A percentile compares a stretch with the other conserved stretches of the same genome.
Conservation (phyloP, 2,329 filamentous ascomycete genomes). For the Talaromyces sp. region DNA sequence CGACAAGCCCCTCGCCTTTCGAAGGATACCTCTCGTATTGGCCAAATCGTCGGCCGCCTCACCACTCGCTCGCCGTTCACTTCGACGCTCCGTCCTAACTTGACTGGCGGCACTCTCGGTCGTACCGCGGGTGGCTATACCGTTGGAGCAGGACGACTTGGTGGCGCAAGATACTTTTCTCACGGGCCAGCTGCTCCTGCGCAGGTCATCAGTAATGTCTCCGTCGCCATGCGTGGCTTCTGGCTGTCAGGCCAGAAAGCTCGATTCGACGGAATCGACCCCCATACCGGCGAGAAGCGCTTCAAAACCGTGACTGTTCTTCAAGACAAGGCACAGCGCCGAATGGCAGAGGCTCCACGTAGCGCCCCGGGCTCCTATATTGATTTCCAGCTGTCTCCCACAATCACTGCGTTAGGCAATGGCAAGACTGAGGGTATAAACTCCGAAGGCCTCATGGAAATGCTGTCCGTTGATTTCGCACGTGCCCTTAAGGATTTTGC, state of each 20-base stretch:
- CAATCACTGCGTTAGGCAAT: conserved; percentile 75
- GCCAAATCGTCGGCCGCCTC: conserved; percentile 55
- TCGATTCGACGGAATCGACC: conserved; percentile 73
- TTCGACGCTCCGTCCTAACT: conserved; percentile 80
- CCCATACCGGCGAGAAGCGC: conserved; percentile 65
- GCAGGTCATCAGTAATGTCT: conserved; percentile 93
- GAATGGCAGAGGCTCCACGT: conserved; percentile 54
- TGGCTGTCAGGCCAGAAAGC: conserved; percentile 86
- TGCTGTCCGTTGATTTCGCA: conserved; percentile 82
- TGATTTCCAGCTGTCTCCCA: conserved; percentile 84
- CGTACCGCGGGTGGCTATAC: conserved; percentile 88
- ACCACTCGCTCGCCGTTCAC: conserved; percentile 80
- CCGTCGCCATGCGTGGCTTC: conserved; percentile 85
- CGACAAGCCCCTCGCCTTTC: conserved; percentile 44
- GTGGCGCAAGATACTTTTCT: conserved; percentile 81
- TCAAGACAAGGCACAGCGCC: conserved; percentile 67
- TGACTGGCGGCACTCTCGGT: conserved; percentile 81
- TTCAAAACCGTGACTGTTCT: conserved; percentile 73
- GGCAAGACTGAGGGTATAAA: conserved; percentile 62
- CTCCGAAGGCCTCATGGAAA: conserved; percentile 76
- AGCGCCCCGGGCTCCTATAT: conserved; percentile 71
- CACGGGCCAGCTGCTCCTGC: conserved; percentile 80
- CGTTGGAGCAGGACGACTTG: conserved; percentile 62
- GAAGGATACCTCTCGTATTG: conserved; percentile 53
- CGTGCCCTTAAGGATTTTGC: conserved; percentile 80